A percentile compares a stretch with the other conserved stretches of the same genome.
These are phyloP conservation scores for Delitschia confertaspora DNA, from an alignment of 495 filamentous ascomycete species.

Conservation along the genomic window DNA sequence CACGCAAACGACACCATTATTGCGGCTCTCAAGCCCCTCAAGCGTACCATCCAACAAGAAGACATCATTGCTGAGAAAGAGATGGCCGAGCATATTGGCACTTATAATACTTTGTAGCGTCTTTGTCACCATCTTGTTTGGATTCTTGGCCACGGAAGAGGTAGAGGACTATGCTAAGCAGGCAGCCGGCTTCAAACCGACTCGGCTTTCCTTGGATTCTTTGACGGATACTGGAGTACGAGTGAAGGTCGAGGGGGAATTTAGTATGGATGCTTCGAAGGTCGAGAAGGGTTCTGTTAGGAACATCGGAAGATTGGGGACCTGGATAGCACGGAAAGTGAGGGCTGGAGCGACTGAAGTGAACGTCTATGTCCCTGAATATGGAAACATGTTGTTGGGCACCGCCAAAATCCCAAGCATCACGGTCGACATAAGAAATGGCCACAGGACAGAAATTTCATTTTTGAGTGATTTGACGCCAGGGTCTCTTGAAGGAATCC, in stretches of 20 bases:
- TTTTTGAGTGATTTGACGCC: conserved; percentile 66
- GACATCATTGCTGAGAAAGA: conserved; percentile 25
- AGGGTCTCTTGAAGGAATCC: conserved; percentile 67
- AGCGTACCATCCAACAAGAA: conserved; percentile 4
- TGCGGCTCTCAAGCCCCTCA: conserved; percentile 9
- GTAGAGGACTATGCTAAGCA: conserved; percentile 78
- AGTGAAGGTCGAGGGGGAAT: conserved; percentile 69
- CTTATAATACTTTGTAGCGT: conserved; percentile 41
- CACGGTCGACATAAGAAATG: conserved; percentile 64
- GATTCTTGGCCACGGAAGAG: conserved; percentile 69
- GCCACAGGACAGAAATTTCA: conserved; percentile 65
- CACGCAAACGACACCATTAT: conserved; percentile 12
- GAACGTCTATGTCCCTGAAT: conserved; percentile 74
- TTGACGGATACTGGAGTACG: conserved; percentile 68
- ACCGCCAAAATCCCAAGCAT: conserved; percentile 66
- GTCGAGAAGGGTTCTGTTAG: conserved; percentile 62
- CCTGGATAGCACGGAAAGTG: conserved; percentile 68
- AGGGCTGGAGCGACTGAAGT: conserved; percentile 62
- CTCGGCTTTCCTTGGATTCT: conserved; percentile 69
- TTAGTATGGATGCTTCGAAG: conserved; percentile 65
- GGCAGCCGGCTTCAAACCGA: conserved; percentile 71
- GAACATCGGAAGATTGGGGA: conserved; percentile 65
- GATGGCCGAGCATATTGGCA: conserved; percentile 52
- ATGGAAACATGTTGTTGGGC: conserved; percentile 67
- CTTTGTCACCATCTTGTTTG: conserved; percentile 49